Evolutionary conservation across 768 basidiomycete species (phyloP).

Genomic region (Holtermanniella nyarrowii): DNA sequence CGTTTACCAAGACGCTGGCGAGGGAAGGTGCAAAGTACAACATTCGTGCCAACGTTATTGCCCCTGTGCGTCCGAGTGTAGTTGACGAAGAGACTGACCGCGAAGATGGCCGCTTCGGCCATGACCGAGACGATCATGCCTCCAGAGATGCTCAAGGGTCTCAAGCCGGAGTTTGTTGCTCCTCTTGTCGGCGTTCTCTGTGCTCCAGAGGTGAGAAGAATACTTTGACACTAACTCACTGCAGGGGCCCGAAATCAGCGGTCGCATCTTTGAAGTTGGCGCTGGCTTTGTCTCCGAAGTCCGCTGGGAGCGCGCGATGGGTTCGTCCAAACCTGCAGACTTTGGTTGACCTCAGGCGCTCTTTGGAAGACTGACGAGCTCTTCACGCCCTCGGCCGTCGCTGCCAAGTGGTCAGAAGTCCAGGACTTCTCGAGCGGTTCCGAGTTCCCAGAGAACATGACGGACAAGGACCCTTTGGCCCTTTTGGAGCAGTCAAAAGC

Average conservation of each 20-base stretch:
- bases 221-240: not conserved
- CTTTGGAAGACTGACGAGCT: conserved; percentile 80
- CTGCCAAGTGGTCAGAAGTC: conserved; percentile 70
- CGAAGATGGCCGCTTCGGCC: conserved; percentile 79
- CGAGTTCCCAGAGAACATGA: conserved; percentile 54
- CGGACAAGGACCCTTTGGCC: conserved; percentile 47
- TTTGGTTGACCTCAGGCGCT: conserved; percentile 32
- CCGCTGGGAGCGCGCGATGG: conserved; percentile 84
- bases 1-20: conserved; percentile 85
- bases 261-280: conserved; percentile 72
- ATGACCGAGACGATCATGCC: conserved; percentile 97
- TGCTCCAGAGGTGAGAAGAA: conserved; percentile 55
- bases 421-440: conserved; percentile 61
- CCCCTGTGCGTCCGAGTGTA: conserved; percentile 54
- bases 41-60: conserved; percentile 77
- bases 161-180: conserved; percentile 84
- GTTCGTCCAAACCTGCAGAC: conserved; percentile 36
- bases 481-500: conserved; percentile 57
- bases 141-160: conserved; percentile 78
- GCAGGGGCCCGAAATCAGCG: conserved; percentile 39
- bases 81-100: not conserved
- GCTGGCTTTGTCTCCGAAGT: conserved; percentile 86
- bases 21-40: conserved; percentile 84
- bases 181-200: conserved; percentile 82
- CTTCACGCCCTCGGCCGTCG: conserved; percentile 93